These are phyloP conservation scores for Lachnellula occidentalis DNA, from an alignment of 2,329 filamentous ascomycete genomes.

Conservation along the genomic window DNA sequence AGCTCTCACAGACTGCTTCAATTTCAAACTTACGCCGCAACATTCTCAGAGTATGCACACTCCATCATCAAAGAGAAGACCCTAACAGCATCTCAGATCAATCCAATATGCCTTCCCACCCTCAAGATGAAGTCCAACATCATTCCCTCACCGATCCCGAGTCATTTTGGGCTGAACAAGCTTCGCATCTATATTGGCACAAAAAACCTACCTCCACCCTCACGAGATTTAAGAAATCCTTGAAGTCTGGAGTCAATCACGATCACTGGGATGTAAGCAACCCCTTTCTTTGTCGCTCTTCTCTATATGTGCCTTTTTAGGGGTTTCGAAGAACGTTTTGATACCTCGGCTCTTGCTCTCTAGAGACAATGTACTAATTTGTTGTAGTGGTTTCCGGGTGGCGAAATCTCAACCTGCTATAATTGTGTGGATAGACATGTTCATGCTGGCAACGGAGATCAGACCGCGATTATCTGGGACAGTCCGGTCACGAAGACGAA, in stretches of 20 bases:
- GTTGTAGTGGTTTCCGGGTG: constrained; percentile 70
- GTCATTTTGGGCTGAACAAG: constrained; percentile 70
- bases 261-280: constrained; percentile 58
- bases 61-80: neutral
- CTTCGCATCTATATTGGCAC: constrained; percentile 75
- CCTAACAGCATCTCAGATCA: neutral
- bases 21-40: too few relatives aligned
- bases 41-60: neutral
- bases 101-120: constrained; percentile 25
- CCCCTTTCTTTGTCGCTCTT: too few relatives aligned
- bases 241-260: constrained; percentile 58
- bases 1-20: too few relatives aligned
- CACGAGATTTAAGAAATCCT: constrained; percentile 53
- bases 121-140: constrained; percentile 30
- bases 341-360: too few relatives aligned
- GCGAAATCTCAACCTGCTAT: constrained; percentile 85
- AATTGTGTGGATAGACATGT: constrained; percentile 91
- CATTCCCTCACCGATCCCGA: constrained; percentile 63
- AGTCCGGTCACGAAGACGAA: constrained; percentile 75
- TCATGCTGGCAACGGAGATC: constrained; percentile 65
- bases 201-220: constrained; percentile 63
- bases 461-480: constrained; percentile 78
- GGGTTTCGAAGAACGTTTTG: too few relatives aligned
- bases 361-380: too few relatives aligned
- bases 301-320: too few relatives aligned